Conservation (phyloP, 306 rosid species). For the Ziziphus jujuba region DNA sequence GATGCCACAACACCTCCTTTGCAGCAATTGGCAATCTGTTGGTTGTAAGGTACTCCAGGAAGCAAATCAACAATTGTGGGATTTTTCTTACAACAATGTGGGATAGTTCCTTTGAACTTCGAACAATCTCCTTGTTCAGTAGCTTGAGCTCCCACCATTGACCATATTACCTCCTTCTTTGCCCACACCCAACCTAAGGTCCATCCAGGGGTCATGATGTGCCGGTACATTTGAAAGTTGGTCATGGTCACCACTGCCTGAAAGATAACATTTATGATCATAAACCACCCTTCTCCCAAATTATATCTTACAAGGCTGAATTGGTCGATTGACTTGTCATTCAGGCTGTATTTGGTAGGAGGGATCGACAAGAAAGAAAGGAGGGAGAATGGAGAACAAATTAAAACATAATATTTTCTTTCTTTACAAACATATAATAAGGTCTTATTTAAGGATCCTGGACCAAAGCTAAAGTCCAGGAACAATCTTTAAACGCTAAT, state of each 20-base stretch:
- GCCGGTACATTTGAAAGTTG: slow-evolving; percentile 18
- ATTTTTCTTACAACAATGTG: slow-evolving; percentile 72
- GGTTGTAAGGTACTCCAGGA: slow-evolving; percentile 77
- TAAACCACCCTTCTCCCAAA: neutral
- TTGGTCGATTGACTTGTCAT: too few species aligned
- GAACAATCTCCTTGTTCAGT: slow-evolving; percentile 88
- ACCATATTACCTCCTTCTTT: slow-evolving; percentile 30
- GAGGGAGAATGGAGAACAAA: too few species aligned
- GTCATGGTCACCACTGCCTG: slow-evolving; percentile 11
- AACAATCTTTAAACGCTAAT: too few species aligned
- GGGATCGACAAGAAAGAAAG: too few species aligned
- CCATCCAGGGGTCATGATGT: slow-evolving; percentile 12
- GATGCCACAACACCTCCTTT: slow-evolving; percentile 73
- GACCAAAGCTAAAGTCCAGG: too few species aligned
- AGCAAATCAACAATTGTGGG: slow-evolving; percentile 72
- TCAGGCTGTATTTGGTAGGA: too few species aligned
- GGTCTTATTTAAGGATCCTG: too few species aligned
- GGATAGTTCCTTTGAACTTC: slow-evolving; percentile 57
- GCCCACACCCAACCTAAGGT: slow-evolving; percentile 11
- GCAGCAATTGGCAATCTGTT: slow-evolving; percentile 66
- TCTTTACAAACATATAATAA: too few species aligned
- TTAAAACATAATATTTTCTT: too few species aligned
- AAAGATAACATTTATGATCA: neutral
- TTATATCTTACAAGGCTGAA: neutral
- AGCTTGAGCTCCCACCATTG: slow-evolving; percentile 71